A percentile compares a stretch with the other conserved stretches of the same genome.
These are phyloP conservation scores for Zygosaccharomyces kombuchaensis DNA, from an alignment of 805 yeast genomes.

Conservation along the genomic window DNA sequence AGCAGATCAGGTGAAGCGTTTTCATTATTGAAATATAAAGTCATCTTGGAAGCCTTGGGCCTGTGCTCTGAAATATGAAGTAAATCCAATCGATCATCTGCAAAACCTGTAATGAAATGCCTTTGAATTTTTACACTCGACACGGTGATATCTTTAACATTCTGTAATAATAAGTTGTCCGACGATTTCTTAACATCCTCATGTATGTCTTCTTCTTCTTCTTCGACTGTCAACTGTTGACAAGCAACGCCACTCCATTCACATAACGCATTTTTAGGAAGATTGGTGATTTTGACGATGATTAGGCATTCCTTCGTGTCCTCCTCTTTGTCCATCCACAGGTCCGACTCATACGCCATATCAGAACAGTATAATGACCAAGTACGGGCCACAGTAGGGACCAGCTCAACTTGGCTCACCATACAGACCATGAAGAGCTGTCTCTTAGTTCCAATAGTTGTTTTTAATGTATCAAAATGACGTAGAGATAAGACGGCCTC, in stretches of 20 bases:
- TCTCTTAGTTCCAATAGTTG: conserved; percentile 44
- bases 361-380: conserved; percentile 45
- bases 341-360: conserved; percentile 19
- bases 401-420: conserved; percentile 37
- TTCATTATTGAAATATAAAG: conserved; percentile 19
- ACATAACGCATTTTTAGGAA: conserved; percentile 61
- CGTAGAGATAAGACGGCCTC: conserved; percentile 62
- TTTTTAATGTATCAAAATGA: conserved; percentile 62
- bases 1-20: not conserved
- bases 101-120: conserved; percentile 22
- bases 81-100: conserved; percentile 14
- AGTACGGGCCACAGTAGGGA: conserved; percentile 33
- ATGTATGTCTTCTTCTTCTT: conserved; percentile 42
- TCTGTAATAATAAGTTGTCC: not conserved
- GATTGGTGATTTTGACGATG: conserved; percentile 49
- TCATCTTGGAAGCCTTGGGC: conserved; percentile 12
- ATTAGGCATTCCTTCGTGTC: conserved; percentile 37
- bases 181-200: conserved; percentile 25
- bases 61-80: not conserved
- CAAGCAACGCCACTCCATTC: conserved; percentile 73
- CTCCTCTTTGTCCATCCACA: conserved; percentile 24
- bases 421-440: conserved; percentile 54
- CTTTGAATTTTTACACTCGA: conserved; percentile 7
- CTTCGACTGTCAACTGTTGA: conserved; percentile 35
- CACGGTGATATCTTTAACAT: conserved; percentile 4